These are phyloP conservation scores for Avena eriantha DNA, from an alignment of 176 grass and related monocot genomes.

Conservation along the genomic window DNA sequence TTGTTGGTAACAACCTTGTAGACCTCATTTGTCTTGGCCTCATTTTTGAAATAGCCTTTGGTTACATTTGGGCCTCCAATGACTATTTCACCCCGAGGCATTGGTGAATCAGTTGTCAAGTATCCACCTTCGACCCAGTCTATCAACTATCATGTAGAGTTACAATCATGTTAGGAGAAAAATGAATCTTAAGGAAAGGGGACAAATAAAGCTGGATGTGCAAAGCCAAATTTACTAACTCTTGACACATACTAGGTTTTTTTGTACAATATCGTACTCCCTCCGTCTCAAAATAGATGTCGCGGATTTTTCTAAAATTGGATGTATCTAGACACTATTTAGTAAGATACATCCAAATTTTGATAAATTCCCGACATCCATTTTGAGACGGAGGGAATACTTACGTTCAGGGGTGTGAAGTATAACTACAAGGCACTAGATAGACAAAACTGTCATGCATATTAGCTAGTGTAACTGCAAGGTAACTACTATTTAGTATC, in stretches of 20 bases:
- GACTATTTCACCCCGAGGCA: slow-evolving; percentile 95
- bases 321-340: too few relatives aligned
- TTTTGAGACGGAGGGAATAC: too few relatives aligned
- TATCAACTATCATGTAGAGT: slow-evolving; percentile 65
- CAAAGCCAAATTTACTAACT: neutral
- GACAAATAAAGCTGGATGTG: slow-evolving; percentile 9
- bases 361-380: too few relatives aligned
- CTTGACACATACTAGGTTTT: neutral
- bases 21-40: slow-evolving; percentile 91
- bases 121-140: slow-evolving; percentile 93
- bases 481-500: neutral
- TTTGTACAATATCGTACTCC: neutral
- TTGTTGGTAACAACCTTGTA: slow-evolving; percentile 67
- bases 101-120: slow-evolving; percentile 78
- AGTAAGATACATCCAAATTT: too few relatives aligned
- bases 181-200: neutral
- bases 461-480: neutral
- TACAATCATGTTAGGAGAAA: slow-evolving; percentile 28
- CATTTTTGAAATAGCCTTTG: slow-evolving; percentile 87
- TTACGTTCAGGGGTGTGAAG: neutral
- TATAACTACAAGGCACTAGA: slow-evolving; percentile 7
- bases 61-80: slow-evolving; percentile 94
- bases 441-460: neutral
- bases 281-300: too few relatives aligned
- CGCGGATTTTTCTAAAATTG: too few relatives aligned